Base-by-base conservation (phyloP, 345 rosid species). In the Orychophragmus violaceus region DNA sequence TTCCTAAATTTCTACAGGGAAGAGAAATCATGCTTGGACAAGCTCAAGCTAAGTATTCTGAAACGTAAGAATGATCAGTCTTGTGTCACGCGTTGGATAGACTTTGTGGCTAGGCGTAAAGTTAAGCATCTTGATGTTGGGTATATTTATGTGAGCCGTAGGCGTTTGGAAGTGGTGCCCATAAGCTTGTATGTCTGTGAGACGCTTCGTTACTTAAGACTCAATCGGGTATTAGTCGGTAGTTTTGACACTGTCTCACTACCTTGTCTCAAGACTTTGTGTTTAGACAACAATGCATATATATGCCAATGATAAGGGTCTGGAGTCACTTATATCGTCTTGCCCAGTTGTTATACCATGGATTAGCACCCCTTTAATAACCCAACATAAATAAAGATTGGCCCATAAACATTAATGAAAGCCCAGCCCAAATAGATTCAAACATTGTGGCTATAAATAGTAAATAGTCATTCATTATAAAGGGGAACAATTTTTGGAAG, bases 101-200 rank as follows among this genome's bases (percentile, higher is more conserved):
- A 58, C 28, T 10, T 25, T 35, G 39, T 48, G 6, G 49, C 9
- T 48, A 45, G 2, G 8, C 21, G 14, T 68, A 46, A 58, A 24
- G 8, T 68, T 8, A 0, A 24, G 3, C 28, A 57, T 68, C 65
- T 58, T 32, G 72, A 58, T 46, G 37, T 46, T 35, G 72, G 14
- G 17, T 37, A 5, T 37, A 3, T 11, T n/a, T 5, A 5, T 37
- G 17, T 37, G 2, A 0, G 2, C 1, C 44, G 44, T n/a, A n/a
- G 13, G 42, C 13, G 16, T 37, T 11, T 37, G 1, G 30, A 55
- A 17, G 25, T 17, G 10, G n/a, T 58, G 2, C 62, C 48, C 2
- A 0, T 5, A 14, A 41, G 65, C 24, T 37, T 60, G 3, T 42
- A 9, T 16, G 6, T 42, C 0, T 60, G 65, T 3, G 29, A 42